phyloP scores from a whole-genome alignment of 148 eudicot species.

The Rhododendron henanense region DNA sequence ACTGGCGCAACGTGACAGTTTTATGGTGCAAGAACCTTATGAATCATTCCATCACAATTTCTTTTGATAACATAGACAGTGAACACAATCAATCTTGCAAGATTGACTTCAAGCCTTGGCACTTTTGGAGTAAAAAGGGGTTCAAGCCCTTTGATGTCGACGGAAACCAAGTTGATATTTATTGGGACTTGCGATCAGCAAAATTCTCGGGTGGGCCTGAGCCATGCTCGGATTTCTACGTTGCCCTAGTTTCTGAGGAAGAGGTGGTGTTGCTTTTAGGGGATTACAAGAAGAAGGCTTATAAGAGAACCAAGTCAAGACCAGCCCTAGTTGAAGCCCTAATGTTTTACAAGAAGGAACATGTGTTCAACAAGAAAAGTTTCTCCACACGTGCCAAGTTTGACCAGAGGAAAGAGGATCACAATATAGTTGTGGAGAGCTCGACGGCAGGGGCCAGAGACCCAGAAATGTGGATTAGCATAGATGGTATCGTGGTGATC shows the following conservation, averaged over 20 bases:
- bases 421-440: slow-evolving; percentile 49
- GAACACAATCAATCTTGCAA: slow-evolving; percentile 52
- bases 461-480: slow-evolving; percentile 56
- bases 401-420: slow-evolving; percentile 32
- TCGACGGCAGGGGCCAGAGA: slow-evolving; percentile 33
- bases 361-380: slow-evolving; percentile 48
- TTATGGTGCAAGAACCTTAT: slow-evolving; percentile 65
- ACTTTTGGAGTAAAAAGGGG: slow-evolving; percentile 84
- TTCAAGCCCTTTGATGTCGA: slow-evolving; percentile 67
- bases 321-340: slow-evolving; percentile 59
- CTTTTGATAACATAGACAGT: slow-evolving; percentile 49
- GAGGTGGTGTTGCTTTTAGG: slow-evolving; percentile 76
- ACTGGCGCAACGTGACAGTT: slow-evolving; percentile 72
- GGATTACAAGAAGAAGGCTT: slow-evolving; percentile 66
- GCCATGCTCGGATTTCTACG: slow-evolving; percentile 66
- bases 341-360: slow-evolving; percentile 54
- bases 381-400: slow-evolving; percentile 47
- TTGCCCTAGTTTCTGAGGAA: slow-evolving; percentile 68
- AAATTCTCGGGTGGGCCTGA: slow-evolving; percentile 71
- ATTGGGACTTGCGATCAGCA: slow-evolving; percentile 83
- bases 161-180: slow-evolving; percentile 47
- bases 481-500: slow-evolving; percentile 48
- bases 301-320: slow-evolving; percentile 64
- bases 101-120: slow-evolving; percentile 87
- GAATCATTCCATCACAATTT: slow-evolving; percentile 50